phyloP scores from a whole-genome alignment of 164 flowering plant species.

The Nymphaea colorata region DNA sequence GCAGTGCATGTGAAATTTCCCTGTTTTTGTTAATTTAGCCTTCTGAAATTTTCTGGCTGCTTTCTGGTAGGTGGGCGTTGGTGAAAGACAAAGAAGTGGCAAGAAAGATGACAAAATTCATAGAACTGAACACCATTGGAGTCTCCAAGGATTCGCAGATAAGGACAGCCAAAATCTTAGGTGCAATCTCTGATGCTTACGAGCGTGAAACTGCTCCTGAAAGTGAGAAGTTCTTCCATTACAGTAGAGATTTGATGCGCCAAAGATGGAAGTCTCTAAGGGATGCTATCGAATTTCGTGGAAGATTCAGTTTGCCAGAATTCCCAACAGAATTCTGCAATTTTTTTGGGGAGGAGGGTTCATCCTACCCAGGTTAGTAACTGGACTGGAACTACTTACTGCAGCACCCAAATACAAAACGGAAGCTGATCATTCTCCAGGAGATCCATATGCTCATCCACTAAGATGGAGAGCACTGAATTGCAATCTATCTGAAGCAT shows the following conservation, averaged over 20 bases:
- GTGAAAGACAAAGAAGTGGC: constrained; percentile 55
- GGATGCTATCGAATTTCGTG: constrained; percentile 24
- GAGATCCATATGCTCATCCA: too few relatives aligned
- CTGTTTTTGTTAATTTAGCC: too few relatives aligned
- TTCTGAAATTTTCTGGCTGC: not conserved
- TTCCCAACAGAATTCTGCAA: constrained; percentile 30
- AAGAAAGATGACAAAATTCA: constrained; percentile 36
- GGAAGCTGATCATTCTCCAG: not conserved
- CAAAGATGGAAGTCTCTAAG: constrained; percentile 46
- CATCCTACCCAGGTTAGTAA: constrained; percentile 41
- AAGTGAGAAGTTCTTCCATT: constrained; percentile 26
- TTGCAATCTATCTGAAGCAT: too few relatives aligned
- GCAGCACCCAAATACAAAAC: not conserved
- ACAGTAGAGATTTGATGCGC: constrained; percentile 22
- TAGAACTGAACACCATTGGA: constrained; percentile 42
- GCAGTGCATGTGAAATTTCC: too few relatives aligned
- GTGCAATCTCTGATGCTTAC: constrained; percentile 29
- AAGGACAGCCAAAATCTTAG: constrained; percentile 50
- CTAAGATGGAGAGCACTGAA: too few relatives aligned
- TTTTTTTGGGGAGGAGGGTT: constrained; percentile 11
- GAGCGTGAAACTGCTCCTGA: constrained; percentile 4
- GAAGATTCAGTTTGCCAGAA: constrained; percentile 42
- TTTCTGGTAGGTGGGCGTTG: constrained; percentile 47
- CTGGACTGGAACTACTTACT: constrained; percentile 1
- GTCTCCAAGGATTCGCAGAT: constrained; percentile 65